Conservation (phyloP, 176 grass and related monocot species). For the Carex parvula region DNA sequence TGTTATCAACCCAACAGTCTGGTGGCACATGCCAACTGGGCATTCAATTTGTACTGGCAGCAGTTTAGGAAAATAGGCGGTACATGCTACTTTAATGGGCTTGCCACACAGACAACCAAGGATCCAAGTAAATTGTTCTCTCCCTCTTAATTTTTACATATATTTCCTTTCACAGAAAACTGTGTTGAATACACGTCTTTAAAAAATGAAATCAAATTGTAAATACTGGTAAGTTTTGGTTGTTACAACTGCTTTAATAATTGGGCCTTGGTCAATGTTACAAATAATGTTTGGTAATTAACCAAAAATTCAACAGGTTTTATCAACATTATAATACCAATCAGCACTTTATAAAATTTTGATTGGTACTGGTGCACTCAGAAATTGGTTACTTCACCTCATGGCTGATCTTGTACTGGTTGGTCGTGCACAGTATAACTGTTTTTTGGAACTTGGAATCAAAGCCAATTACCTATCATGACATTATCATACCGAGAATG, state of each 20-base stretch:
- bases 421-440: neutral
- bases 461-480: neutral
- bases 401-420: neutral
- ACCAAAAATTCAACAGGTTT: neutral
- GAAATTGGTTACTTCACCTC: neutral
- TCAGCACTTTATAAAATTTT: neutral
- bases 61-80: conserved; percentile 46
- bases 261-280: neutral
- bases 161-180: neutral
- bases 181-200: neutral
- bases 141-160: no score
- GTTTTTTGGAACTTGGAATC: neutral
- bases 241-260: neutral
- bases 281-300: neutral
- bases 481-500: neutral
- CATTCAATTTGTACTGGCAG: conserved; percentile 94
- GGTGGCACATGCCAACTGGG: conserved; percentile 60
- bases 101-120: no score
- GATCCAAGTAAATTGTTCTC: conserved; percentile 20
- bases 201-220: no score
- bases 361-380: neutral
- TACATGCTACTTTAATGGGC: no score
- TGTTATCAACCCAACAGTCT: conserved; percentile 58
- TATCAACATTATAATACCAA: neutral
- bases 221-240: neutral